These are phyloP conservation scores for Sclerotiophoma versabilis DNA, from an alignment of 2,329 filamentous ascomycete species.

Conservation along the genomic window DNA sequence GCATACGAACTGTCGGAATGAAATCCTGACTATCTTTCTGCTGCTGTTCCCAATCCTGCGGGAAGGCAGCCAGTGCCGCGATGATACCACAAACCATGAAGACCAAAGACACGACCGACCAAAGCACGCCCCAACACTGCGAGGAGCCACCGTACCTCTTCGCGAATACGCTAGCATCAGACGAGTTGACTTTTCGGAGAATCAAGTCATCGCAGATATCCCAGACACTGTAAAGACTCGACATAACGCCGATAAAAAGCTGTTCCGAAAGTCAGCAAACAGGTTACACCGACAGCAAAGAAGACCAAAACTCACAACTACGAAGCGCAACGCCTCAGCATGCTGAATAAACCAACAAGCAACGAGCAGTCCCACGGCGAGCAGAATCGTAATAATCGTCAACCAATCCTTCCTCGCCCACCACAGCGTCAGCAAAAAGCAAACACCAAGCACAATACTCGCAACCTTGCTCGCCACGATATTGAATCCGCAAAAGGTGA, in stretches of 20 bases:
- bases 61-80: constrained; percentile 79
- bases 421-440: constrained; percentile 81
- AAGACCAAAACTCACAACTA: constrained; percentile 61
- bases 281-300: no score
- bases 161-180: constrained; percentile 80
- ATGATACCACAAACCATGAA: constrained; percentile 78
- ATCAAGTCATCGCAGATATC: constrained; percentile 87
- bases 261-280: constrained; percentile 31
- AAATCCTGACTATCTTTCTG: constrained; percentile 72
- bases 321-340: constrained; percentile 74
- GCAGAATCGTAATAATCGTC: constrained; percentile 72
- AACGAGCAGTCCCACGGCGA: constrained; percentile 73
- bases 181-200: constrained; percentile 78
- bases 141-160: constrained; percentile 79
- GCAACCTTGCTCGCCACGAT: constrained; percentile 83
- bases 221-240: constrained; percentile 80
- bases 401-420: constrained; percentile 82
- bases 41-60: constrained; percentile 72
- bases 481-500: constrained; percentile 82
- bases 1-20: constrained; percentile 55
- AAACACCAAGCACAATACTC: constrained; percentile 74
- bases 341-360: constrained; percentile 83
- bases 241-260: constrained; percentile 85
- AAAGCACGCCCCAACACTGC: constrained; percentile 81
- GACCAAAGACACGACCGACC: constrained; percentile 73